Conservation (phyloP, 2,329 filamentous ascomycete species). For the Aspergillus caelatus region DNA sequence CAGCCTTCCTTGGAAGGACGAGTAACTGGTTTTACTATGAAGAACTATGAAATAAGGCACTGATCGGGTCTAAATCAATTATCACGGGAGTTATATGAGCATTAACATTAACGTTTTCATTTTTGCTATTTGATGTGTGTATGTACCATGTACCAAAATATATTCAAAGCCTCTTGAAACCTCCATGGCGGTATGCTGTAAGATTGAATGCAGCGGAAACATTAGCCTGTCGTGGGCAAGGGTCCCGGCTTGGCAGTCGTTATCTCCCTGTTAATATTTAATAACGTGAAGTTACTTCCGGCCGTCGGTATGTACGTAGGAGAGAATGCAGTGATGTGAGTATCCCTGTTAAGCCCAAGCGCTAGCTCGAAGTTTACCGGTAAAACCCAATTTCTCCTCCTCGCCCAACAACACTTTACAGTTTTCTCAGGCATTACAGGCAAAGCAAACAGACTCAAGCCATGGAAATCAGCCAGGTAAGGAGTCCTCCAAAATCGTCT, state of each 20-base stretch:
- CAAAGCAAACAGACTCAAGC: constrained; percentile 28
- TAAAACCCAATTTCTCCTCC: neutral
- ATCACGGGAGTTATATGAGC: constrained; percentile 16
- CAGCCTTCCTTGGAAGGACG: constrained; percentile 78
- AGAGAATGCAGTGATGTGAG: no score
- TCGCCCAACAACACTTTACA: neutral
- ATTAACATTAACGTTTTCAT: neutral
- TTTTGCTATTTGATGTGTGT: constrained; percentile 13
- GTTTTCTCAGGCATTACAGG: neutral
- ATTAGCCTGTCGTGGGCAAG: neutral
- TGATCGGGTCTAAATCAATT: neutral
- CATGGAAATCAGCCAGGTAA: constrained; percentile 42
- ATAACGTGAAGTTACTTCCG: neutral
- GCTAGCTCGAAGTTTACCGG: no score
- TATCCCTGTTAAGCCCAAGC: no score
- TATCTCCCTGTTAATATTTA: neutral
- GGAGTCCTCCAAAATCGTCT: constrained; percentile 19
- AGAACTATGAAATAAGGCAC: neutral
- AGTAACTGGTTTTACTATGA: constrained; percentile 29
- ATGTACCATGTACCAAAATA: constrained; percentile 23
- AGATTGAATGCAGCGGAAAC: neutral
- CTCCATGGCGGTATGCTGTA: neutral
- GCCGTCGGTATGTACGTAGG: neutral
- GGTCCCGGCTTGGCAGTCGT: neutral
- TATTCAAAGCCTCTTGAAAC: neutral